phyloP scores from a whole-genome alignment of 2,329 filamentous ascomycete genomes.

The Grosmannia clavigera region DNA sequence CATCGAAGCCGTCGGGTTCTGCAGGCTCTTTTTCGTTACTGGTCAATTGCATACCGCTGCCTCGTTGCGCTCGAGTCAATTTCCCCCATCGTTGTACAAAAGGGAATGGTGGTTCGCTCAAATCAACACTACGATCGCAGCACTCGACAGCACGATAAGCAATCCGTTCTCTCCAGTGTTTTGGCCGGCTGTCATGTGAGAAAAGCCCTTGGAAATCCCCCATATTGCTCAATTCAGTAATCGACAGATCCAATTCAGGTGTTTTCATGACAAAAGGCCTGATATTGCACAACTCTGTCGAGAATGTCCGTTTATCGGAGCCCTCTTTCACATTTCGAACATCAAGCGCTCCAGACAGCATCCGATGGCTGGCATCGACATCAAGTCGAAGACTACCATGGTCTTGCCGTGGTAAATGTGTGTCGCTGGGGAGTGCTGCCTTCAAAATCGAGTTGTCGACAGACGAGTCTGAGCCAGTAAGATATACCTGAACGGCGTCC shows the following conservation, averaged over 20 bases:
- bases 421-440: neutral
- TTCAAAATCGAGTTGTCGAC: neutral
- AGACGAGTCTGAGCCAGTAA: neutral
- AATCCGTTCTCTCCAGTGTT: conserved; percentile 58
- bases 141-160: conserved; percentile 74
- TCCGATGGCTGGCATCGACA: conserved; percentile 49
- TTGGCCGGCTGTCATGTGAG: neutral
- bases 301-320: conserved; percentile 38
- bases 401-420: neutral
- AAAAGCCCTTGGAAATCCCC: no score
- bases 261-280: neutral
- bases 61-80: no score
- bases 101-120: conserved; percentile 74
- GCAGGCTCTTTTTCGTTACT: neutral
- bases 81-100: conserved; percentile 79
- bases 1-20: neutral
- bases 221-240: neutral
- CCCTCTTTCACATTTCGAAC: conserved; percentile 56
- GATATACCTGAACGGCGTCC: no score
- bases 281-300: neutral
- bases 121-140: conserved; percentile 51
- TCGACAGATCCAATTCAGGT: neutral
- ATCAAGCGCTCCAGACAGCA: conserved; percentile 63
- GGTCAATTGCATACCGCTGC: neutral
- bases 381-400: conserved; percentile 22